Evolutionary conservation across 257 asterid genomes (phyloP), one percentile per base, ranked within the genome.

Genomic region (Rubia yunnanensis): DNA sequence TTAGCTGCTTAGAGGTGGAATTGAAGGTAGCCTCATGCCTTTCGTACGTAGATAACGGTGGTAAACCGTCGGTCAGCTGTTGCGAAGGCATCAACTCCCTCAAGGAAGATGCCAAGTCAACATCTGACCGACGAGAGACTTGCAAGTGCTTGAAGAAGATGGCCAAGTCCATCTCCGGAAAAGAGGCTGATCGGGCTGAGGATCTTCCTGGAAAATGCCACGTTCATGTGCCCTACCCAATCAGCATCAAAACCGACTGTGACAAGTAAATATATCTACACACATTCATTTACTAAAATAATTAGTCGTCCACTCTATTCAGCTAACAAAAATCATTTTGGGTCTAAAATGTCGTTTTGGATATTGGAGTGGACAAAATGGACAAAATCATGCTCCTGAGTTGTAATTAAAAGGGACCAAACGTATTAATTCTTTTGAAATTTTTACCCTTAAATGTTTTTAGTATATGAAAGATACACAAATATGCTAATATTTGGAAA

Each of bases 221-320:
- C 5, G 79, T 85, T 48, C 74, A 34, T 65, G 44, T 87, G 57
- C 86, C 95, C 2, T 85, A 81, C 84, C 41, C 75, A 65, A 88
- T 88, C 63, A 70, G 80, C 73, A 86, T 84, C 38, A 72, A 77
- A 72, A 84, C 86, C 10, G 76, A 82, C 64, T 88, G 96, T 84
- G 0, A 80, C 41, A 82, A 14, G 96, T 87, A 79, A n/a, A 15
- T 49, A 15, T 5, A 2, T 10, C 11, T 41, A 4, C 17, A 2
- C 17, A 3, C 39, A 35, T 35, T 35, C 9, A 35, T 35, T 3
- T 35, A 35, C n/a, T n/a, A n/a, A n/a, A n/a, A n/a, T n/a, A n/a
- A n/a, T n/a, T n/a, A n/a, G n/a, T n/a, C n/a, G n/a, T n/a, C n/a
- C n/a, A n/a, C n/a, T n/a, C n/a, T n/a, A n/a, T n/a, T n/a, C n/a